Conservation (phyloP, 768 basidiomycete genomes). For the Chiua virens region DNA sequence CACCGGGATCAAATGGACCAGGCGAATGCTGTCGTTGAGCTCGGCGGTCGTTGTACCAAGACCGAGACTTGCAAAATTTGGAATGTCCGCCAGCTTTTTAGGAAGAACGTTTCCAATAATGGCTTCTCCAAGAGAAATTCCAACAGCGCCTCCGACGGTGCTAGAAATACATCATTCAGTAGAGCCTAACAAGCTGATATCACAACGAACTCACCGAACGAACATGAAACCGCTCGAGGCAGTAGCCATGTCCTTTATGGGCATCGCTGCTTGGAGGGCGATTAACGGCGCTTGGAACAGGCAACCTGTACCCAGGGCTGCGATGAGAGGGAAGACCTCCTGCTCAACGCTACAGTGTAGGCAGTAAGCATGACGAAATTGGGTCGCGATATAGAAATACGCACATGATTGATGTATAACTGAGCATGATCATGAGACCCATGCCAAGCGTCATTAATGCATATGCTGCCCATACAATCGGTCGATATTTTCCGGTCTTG, state of each 20-base stretch:
- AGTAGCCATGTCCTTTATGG: constrained; percentile 83
- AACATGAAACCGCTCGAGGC: constrained; percentile 71
- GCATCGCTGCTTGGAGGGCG: constrained; percentile 84
- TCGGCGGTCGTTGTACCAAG: constrained; percentile 40
- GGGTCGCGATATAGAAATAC: neutral
- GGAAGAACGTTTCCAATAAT: constrained; percentile 59
- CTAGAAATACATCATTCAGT: constrained; percentile 34
- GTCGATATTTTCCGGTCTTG: constrained; percentile 56
- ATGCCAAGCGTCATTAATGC: constrained; percentile 58
- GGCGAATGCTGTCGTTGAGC: constrained; percentile 48
- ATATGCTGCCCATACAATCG: constrained; percentile 62
- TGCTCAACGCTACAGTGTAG: constrained; percentile 50
- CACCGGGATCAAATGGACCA: constrained; percentile 36
- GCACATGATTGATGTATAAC: constrained; percentile 46
- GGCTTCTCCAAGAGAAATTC: constrained; percentile 70
- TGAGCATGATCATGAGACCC: constrained; percentile 74
- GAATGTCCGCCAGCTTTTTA: constrained; percentile 33
- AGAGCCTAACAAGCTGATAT: neutral
- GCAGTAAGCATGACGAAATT: constrained; percentile 7
- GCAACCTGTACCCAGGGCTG: constrained; percentile 62
- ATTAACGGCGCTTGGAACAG: constrained; percentile 71
- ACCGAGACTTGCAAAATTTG: constrained; percentile 27
- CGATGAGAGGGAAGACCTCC: constrained; percentile 62
- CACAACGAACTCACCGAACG: constrained; percentile 47
- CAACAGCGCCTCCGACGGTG: constrained; percentile 73